A percentile compares a stretch with the other conserved stretches of the same genome.
Conservation (phyloP, 164 flowering plant species). For the grape (Vitis vinifera) region DNA sequence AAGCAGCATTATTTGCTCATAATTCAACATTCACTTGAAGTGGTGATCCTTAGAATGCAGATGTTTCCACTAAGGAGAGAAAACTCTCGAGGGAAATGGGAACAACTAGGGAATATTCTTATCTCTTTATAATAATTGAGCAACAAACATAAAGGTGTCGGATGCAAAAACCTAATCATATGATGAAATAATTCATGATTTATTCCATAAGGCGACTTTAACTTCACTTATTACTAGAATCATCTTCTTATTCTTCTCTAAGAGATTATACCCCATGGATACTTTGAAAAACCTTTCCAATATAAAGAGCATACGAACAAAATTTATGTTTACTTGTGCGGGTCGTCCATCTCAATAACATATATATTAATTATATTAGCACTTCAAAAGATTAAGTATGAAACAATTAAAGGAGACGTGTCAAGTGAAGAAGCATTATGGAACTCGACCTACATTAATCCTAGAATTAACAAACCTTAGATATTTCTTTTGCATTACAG, state of each 20-base stretch:
- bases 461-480: too few species aligned
- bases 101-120: conserved; percentile 11
- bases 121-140: conserved; percentile 14
- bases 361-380: too few species aligned
- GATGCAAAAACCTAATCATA: conserved; percentile 1
- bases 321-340: too few species aligned
- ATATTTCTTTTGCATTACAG: too few species aligned
- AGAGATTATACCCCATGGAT: background rate
- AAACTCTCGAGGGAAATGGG: background rate
- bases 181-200: background rate
- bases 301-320: too few species aligned
- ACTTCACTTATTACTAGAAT: background rate
- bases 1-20: conserved; percentile 12
- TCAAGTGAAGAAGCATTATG: too few species aligned
- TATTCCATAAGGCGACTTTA: conserved; percentile 1
- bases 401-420: too few species aligned
- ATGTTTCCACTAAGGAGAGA: conserved; percentile 5
- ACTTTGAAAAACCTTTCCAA: too few species aligned
- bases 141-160: conserved; percentile 5
- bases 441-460: too few species aligned
- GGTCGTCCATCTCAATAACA: too few species aligned
- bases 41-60: conserved; percentile 1
- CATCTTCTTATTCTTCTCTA: conserved; percentile 5
- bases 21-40: conserved; percentile 10
- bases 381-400: too few species aligned